phyloP scores from a whole-genome alignment of 129 eudicot species.

The Cynara cardunculus region DNA sequence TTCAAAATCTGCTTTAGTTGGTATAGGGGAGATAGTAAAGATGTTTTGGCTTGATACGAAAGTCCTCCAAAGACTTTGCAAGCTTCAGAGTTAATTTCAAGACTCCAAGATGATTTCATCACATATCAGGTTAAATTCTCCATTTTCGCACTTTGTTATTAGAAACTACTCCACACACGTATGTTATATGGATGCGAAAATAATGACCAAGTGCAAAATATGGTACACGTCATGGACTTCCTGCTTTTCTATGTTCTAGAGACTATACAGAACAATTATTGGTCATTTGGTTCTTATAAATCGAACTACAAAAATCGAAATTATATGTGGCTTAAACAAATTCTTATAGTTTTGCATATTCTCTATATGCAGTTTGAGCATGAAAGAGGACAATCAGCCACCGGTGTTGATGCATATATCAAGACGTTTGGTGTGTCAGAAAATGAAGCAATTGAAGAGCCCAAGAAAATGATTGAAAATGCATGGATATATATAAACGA shows the following conservation, averaged over 20 bases:
- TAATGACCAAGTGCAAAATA: background rate
- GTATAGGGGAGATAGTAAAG: slow-evolving; percentile 21
- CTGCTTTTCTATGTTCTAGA: too few species aligned
- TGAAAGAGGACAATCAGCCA: slow-evolving; percentile 24
- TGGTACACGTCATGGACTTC: too few species aligned
- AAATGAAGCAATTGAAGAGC: slow-evolving; percentile 12
- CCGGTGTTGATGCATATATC: slow-evolving; percentile 19
- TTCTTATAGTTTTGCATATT: background rate
- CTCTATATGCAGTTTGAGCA: slow-evolving; percentile 18
- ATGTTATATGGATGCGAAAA: background rate
- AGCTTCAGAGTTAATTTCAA: slow-evolving; percentile 14
- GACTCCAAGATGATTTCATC: slow-evolving; percentile 30
- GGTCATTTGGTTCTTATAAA: too few species aligned
- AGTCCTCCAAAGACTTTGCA: slow-evolving; percentile 18
- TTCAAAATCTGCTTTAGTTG: slow-evolving; percentile 19
- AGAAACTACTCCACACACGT: too few species aligned
- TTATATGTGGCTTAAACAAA: background rate
- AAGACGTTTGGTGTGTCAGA: slow-evolving; percentile 17
- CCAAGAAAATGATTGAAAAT: slow-evolving; percentile 23
- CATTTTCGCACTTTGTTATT: background rate
- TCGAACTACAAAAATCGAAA: background rate
- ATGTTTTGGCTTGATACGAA: slow-evolving; percentile 24
- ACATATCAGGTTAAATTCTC: slow-evolving; percentile 16
- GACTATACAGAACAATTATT: background rate
- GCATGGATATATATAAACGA: slow-evolving; percentile 30